Evolutionary conservation across 148 eudicot species (phyloP).

Genomic region (Camellia granthamiana): DNA sequence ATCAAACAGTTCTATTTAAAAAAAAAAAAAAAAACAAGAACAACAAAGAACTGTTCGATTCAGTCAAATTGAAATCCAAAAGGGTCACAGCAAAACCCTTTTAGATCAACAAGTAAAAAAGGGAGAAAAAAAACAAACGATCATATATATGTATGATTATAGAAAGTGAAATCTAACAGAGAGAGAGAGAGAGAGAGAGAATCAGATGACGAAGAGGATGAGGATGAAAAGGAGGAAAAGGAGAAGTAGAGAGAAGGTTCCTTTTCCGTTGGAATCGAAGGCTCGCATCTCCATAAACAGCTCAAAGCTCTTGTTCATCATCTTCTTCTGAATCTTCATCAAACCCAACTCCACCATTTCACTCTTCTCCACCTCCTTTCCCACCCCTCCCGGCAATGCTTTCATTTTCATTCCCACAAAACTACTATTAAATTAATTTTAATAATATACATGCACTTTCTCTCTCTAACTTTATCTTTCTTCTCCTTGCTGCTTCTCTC

Average conservation of each 20-base stretch:
- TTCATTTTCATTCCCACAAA: conserved; percentile 23
- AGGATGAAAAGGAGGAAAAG: conserved; percentile 68
- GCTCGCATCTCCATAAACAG: conserved; percentile 51
- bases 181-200: background rate
- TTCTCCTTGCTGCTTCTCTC: too few relatives aligned
- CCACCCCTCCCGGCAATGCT: conserved; percentile 36
- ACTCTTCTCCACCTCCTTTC: conserved; percentile 14
- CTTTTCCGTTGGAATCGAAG: conserved; percentile 21
- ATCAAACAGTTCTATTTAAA: conserved; percentile 17
- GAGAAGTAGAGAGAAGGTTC: conserved; percentile 53
- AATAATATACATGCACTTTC: too few relatives aligned
- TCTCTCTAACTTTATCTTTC: too few relatives aligned
- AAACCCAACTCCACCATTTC: conserved; percentile 11
- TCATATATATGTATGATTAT: conserved; percentile 26
- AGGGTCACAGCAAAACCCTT: conserved; percentile 8
- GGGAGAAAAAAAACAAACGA: conserved; percentile 5
- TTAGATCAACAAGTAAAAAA: conserved; percentile 22
- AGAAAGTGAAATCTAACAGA: background rate
- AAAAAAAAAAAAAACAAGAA: background rate
- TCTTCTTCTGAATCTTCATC: background rate
- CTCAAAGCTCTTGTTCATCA: conserved; percentile 1
- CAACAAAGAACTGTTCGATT: too few relatives aligned
- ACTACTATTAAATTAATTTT: too few relatives aligned
- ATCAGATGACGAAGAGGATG: conserved; percentile 61
- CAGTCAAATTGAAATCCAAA: background rate